phyloP scores from a whole-genome alignment of 371 early-diverging fungal species.

The Rhizopus stolonifer region DNA sequence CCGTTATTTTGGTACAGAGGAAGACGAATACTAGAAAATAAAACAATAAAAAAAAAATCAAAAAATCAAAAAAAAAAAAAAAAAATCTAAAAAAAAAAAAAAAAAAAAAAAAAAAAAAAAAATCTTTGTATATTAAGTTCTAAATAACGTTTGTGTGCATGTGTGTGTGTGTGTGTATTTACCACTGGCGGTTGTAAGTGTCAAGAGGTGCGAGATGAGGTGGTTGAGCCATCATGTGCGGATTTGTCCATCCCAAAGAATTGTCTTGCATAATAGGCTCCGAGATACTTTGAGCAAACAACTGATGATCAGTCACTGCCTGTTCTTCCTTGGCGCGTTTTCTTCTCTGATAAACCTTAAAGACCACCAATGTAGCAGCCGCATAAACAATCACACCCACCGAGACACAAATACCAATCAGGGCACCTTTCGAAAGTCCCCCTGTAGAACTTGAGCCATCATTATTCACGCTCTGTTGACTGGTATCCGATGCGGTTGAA shows the following conservation, averaged over 20 bases:
- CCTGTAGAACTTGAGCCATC: neutral
- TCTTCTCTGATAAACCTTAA: slow-evolving; percentile 37
- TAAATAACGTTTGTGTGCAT: too few relatives aligned
- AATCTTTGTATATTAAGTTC: too few relatives aligned
- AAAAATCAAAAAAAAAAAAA: slow-evolving; percentile 5
- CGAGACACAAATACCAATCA: slow-evolving; percentile 48
- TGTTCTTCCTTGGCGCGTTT: slow-evolving; percentile 26
- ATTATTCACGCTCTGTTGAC: neutral
- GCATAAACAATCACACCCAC: slow-evolving; percentile 45
- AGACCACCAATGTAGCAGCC: slow-evolving; percentile 34
- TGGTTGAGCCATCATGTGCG: neutral
- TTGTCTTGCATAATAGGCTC: slow-evolving; percentile 33
- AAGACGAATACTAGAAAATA: slow-evolving; percentile 25
- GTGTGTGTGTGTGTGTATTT: too few relatives aligned
- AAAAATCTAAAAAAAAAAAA: neutral
- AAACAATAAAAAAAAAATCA: slow-evolving; percentile 5
- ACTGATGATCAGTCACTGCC: slow-evolving; percentile 35
- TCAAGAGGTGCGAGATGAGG: neutral
- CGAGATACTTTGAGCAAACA: slow-evolving; percentile 40
- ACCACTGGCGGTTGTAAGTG: neutral
- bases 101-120: neutral
- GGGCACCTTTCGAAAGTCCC: slow-evolving; percentile 35
- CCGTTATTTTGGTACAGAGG: slow-evolving; percentile 55
- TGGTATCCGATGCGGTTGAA: neutral
- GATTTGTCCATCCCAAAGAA: slow-evolving; percentile 23